A percentile compares a stretch with the other conserved stretches of the same genome.
Conservation (phyloP, 257 asterid species). For the Eustoma russellianum region DNA sequence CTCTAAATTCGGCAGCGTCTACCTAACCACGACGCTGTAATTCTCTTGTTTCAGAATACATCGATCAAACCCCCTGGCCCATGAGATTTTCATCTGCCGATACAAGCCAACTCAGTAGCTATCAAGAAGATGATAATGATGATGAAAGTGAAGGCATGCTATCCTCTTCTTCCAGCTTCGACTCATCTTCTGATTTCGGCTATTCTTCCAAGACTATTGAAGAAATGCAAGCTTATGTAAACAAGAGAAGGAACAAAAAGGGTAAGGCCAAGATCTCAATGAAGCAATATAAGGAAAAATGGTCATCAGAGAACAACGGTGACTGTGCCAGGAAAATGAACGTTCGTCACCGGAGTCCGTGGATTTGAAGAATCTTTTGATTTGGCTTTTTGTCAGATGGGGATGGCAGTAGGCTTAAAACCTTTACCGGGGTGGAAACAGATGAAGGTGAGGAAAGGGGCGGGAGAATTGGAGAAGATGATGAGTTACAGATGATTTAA, state of each 20-base stretch:
- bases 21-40: slow-evolving; percentile 12
- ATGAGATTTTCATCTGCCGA: slow-evolving; percentile 22
- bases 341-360: slow-evolving; percentile 24
- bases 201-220: slow-evolving; percentile 1
- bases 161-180: slow-evolving; percentile 29
- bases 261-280: slow-evolving; percentile 13
- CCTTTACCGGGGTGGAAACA: no score
- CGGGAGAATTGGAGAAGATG: no score
- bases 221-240: slow-evolving; percentile 8
- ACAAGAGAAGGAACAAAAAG: slow-evolving; percentile 12
- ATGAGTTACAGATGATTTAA: no score
- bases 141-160: slow-evolving; percentile 29
- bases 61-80: slow-evolving; percentile 5
- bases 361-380: slow-evolving; percentile 59
- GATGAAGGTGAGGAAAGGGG: no score
- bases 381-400: no score
- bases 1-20: slow-evolving; percentile 5
- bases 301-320: slow-evolving; percentile 1
- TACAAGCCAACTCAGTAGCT: no score
- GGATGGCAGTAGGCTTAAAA: no score
- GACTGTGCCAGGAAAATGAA: neutral
- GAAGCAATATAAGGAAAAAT: slow-evolving; percentile 19
- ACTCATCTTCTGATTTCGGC: slow-evolving; percentile 18
- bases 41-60: slow-evolving; percentile 28
- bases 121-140: slow-evolving; percentile 9